These are phyloP conservation scores for Prillingera fragicola DNA, from an alignment of 1,284 basidiomycete genomes.

Conservation along the genomic window DNA sequence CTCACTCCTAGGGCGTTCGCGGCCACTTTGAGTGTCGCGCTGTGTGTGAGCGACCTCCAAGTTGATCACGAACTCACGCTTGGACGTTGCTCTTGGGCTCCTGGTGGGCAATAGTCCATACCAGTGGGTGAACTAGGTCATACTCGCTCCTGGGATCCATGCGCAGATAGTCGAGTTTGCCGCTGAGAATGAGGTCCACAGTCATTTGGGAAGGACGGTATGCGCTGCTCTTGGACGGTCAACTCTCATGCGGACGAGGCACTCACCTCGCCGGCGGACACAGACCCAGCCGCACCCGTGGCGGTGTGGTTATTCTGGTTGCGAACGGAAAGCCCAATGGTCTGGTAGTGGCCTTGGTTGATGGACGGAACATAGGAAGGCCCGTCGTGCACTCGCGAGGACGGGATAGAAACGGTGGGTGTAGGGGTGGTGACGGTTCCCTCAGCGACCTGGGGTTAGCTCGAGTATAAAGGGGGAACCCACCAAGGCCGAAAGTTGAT, in stretches of 20 bases:
- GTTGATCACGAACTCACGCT: constrained; percentile 21
- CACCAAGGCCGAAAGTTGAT: constrained; percentile 12
- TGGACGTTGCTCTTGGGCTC: constrained; percentile 31
- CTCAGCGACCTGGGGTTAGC: constrained; percentile 1
- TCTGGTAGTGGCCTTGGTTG: neutral
- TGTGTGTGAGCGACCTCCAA: constrained; percentile 1
- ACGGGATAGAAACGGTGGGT: neutral
- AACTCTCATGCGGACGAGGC: neutral
- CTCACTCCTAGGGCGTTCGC: constrained; percentile 36
- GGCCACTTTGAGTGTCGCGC: constrained; percentile 31
- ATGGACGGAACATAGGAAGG: neutral
- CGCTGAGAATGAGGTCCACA: constrained; percentile 17
- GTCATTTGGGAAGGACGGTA: constrained; percentile 12
- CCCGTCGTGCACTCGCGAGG: neutral
- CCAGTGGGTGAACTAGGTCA: constrained; percentile 27
- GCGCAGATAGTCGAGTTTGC: constrained; percentile 16
- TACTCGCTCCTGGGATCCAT: constrained; percentile 16
- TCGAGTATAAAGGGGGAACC: neutral
- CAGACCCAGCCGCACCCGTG: neutral
- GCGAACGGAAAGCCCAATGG: neutral
- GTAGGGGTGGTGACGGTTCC: neutral
- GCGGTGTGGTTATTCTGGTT: neutral
- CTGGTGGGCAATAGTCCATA: constrained; percentile 38
- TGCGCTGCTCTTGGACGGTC: neutral
- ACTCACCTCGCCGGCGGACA: neutral